Evolutionary conservation across 192 early-diverging fungal genomes (phyloP), one percentile per base, ranked within the genome.

Genomic region (Fimicolochytrium jonesii): DNA sequence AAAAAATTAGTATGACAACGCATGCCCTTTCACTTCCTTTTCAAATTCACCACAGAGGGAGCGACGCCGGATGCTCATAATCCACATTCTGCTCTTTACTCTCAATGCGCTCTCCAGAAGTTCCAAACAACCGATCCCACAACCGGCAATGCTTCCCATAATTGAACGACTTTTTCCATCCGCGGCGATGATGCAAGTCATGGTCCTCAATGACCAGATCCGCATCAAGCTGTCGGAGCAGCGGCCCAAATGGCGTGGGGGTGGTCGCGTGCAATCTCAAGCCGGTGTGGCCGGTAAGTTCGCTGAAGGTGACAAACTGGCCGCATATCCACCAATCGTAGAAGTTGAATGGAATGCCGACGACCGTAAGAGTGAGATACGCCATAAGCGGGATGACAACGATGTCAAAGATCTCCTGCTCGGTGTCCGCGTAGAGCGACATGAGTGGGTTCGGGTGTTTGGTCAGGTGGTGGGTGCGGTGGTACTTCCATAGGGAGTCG

Each of bases 111-210:
- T 13, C n/a, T 20, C n/a, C 17, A 55, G 33, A 55, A 2, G 53
- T 55, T 26, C 53, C 53, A 55, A 55, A 55, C 33, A 55, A 30
- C 17, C 53, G 53, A 55, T 55, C 53, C 53, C 53, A 55, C 53
- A 55, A 25, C 34, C 53, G 31, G 20, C 33, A 36, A 17, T 55
- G 53, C 53, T 55, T 55, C 18, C 53, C 53, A 37, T 55, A 55
- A 55, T 55, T 55, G 32, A 36, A 33, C 31, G 53, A 55, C 18
- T 36, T 13, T 4, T 25, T 13, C 53, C 53, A 55, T 13, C 53
- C 53, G 18, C 26, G 33, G 6, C 53, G 31, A 25, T 55, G 53
- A 55, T 55, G 53, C 53, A 55, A 33, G 26, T 55, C 53, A 33
- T 55, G 53, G 18, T 55, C 53, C 32, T 55, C 53, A 26, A 55